Evolutionary conservation across 306 rosid genomes (phyloP), one percentile per base, ranked within the genome.

Genomic region (Glycine soja): DNA sequence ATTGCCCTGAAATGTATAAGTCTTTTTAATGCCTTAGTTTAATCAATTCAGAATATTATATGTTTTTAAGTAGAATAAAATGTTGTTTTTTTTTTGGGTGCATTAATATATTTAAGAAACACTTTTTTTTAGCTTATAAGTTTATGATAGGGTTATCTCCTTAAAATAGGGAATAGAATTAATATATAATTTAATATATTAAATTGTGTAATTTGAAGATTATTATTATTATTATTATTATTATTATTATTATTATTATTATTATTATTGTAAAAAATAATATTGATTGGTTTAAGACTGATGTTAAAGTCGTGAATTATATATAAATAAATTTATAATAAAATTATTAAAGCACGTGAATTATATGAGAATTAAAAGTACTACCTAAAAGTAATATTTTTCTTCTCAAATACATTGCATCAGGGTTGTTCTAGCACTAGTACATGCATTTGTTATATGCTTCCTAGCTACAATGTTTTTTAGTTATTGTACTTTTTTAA

Each of bases 21-120:
- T 72, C 0, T 18, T 52, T 84, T 58, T 57, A 18, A 47, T 78
- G 80, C 75, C n/a, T 45, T 72, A 38, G 51, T 16, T 82, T 18
- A 47, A 46, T 54, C 15, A 56, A 36, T 36, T 78, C 15, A 54
- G 11, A 45, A 18, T 14, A 48, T 57, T 34, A 14, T 62, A 36
- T 16, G 5, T 16, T 75, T 69, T 3, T 6, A 43, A 45, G 24
- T 47, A 36, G 16, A 18, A 40, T 58, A 63, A 12, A 24, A 50
- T 34, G 46, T 66, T 30, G 32, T 43, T 78, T 32, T 32, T 59
- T 50, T 54, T 46, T 6, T 70, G 50, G 42, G 10, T 61, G 66
- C 52, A 30, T 47, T 72, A 50, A 30, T 54, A 38, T 50, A 14
- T 75, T 11, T 74, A 62, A 74, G 68, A 66, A 58, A 48, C 72